phyloP scores from a whole-genome alignment of 1,139 yeast genomes.

The Saccharomyces hybrid region DNA sequence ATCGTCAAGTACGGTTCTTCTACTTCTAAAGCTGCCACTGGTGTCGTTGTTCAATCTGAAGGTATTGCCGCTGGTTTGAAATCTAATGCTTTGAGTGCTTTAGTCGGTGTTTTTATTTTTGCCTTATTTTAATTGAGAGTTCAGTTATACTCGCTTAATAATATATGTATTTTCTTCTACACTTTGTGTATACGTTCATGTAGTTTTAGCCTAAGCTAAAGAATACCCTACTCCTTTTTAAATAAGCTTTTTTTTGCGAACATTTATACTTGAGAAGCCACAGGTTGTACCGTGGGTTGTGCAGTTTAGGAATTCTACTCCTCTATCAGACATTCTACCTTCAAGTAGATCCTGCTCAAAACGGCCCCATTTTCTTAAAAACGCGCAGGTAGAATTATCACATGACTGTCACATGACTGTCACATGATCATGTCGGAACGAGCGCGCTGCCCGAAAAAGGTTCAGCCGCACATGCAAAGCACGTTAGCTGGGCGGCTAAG shows the following conservation, averaged over 20 bases:
- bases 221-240: neutral
- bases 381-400: neutral
- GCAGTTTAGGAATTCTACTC: too few species aligned
- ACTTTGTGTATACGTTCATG: neutral
- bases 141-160: too few species aligned
- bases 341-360: too few species aligned
- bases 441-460: too few species aligned
- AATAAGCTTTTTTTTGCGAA: neutral
- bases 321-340: too few species aligned
- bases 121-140: neutral
- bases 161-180: neutral
- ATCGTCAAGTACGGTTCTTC: neutral
- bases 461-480: too few species aligned
- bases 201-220: neutral
- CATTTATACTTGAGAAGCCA: too few species aligned
- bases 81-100: slow-evolving; percentile 1
- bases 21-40: neutral
- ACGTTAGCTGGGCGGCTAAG: too few species aligned
- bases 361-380: too few species aligned
- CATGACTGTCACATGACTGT: too few species aligned
- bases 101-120: slow-evolving; percentile 2
- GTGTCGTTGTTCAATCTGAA: slow-evolving; percentile 1
- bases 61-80: slow-evolving; percentile 1
- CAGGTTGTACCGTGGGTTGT: too few species aligned
- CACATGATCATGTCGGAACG: too few species aligned